These are phyloP conservation scores for Eutrema japonicum DNA, from an alignment of 345 rosid species.

Conservation along the genomic window DNA sequence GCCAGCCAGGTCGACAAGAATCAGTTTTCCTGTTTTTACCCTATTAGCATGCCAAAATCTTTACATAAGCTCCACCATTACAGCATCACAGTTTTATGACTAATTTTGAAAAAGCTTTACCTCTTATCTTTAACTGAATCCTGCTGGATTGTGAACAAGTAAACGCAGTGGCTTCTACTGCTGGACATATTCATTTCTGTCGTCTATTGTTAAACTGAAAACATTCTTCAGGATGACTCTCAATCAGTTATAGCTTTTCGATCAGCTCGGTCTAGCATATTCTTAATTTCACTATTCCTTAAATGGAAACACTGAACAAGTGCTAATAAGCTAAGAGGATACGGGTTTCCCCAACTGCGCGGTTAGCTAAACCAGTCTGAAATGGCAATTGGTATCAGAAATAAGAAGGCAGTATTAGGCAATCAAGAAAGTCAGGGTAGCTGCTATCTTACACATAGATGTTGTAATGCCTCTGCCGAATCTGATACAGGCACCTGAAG, in stretches of 20 bases:
- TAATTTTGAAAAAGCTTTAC: constrained; percentile 42
- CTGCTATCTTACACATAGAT: constrained; percentile 65
- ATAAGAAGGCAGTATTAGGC: constrained; percentile 23
- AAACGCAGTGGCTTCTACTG: constrained; percentile 88
- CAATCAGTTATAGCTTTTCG: constrained; percentile 5
- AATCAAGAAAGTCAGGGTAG: constrained; percentile 20
- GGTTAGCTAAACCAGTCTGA: constrained; percentile 81
- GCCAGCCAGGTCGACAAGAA: constrained; percentile 92
- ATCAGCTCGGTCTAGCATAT: constrained; percentile 17
- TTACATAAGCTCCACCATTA: constrained; percentile 24
- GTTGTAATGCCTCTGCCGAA: constrained; percentile 66
- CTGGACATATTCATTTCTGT: constrained; percentile 91
- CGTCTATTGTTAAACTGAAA: constrained; percentile 41
- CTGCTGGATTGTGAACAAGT: constrained; percentile 63
- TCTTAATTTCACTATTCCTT: constrained; percentile 1
- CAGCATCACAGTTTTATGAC: background rate
- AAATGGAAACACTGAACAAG: constrained; percentile 7
- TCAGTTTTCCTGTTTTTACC: constrained; percentile 65
- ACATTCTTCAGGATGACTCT: constrained; percentile 33
- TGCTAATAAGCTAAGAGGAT: constrained; percentile 49
- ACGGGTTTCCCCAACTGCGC: constrained; percentile 96
- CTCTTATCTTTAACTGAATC: constrained; percentile 60
- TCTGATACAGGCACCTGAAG: constrained; percentile 57
- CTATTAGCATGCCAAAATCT: constrained; percentile 44
- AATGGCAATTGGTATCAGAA: constrained; percentile 45